phyloP scores from a whole-genome alignment of 2,329 filamentous ascomycete species.

The Venturia nashicola region DNA sequence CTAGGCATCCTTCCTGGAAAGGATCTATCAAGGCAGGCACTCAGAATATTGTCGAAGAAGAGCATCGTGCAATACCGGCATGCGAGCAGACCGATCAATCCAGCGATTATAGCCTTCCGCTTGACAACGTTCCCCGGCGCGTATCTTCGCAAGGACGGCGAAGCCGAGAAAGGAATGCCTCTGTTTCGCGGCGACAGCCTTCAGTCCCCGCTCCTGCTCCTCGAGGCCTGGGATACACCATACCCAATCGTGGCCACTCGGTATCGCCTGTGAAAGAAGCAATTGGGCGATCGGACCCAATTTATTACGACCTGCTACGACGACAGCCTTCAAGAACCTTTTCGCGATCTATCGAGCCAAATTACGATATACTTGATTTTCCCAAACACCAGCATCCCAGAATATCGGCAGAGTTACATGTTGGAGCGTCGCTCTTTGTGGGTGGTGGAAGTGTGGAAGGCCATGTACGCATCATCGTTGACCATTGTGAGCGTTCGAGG shows the following conservation, averaged over 20 bases:
- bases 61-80: conserved; percentile 8
- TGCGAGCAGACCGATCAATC: conserved; percentile 8
- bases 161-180: conserved; percentile 13
- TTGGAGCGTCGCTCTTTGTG: conserved; percentile 40
- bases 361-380: conserved; percentile 35
- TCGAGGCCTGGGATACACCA: conserved; percentile 20
- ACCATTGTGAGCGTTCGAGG: conserved; percentile 32
- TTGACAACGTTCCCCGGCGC: conserved; percentile 31
- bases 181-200: conserved; percentile 10
- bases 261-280: conserved; percentile 36
- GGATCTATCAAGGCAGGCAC: conserved; percentile 2
- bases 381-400: conserved; percentile 37
- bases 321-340: conserved; percentile 37
- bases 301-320: conserved; percentile 29
- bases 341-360: conserved; percentile 31
- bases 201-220: conserved; percentile 17
- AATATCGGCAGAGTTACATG: conserved; percentile 35
- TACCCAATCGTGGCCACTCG: conserved; percentile 33
- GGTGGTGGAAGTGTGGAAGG: conserved; percentile 43
- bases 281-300: conserved; percentile 27
- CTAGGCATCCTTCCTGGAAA: background rate
- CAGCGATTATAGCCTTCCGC: conserved; percentile 25
- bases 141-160: conserved; percentile 29
- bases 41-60: conserved; percentile 11
- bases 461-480: conserved; percentile 33